These are phyloP conservation scores for Dalbergia cultrata DNA, from an alignment of 306 rosid genomes.

Conservation along the genomic window DNA sequence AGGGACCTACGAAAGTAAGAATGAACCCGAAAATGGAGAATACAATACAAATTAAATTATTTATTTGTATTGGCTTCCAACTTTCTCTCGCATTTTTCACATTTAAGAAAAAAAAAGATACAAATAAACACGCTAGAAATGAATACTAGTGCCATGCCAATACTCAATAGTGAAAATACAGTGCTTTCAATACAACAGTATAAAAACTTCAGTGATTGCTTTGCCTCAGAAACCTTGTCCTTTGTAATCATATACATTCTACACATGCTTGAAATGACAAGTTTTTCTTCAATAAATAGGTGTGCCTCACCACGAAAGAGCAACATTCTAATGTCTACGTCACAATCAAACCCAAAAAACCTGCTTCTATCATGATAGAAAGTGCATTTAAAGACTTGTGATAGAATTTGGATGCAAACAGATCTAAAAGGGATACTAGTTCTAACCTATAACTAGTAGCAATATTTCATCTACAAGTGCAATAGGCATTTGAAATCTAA, in stretches of 20 bases:
- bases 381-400: not conserved
- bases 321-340: constrained; percentile 5
- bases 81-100: too few species aligned
- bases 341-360: constrained; percentile 32
- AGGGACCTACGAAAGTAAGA: too few species aligned
- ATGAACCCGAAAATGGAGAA: too few species aligned
- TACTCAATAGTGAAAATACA: too few species aligned
- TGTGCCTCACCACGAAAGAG: constrained; percentile 10
- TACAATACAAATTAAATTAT: constrained; percentile 18
- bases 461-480: not conserved
- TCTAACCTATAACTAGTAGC: constrained; percentile 43
- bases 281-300: constrained; percentile 21
- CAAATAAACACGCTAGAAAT: too few species aligned
- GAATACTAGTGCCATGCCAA: too few species aligned
- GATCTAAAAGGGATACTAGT: constrained; percentile 29
- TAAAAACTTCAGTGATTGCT: not conserved
- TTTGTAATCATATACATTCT: not conserved
- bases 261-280: constrained; percentile 3
- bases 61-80: not conserved
- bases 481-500: constrained; percentile 20
- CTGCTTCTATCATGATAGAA: not conserved
- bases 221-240: constrained; percentile 2
- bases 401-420: too few species aligned
- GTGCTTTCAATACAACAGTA: not conserved
- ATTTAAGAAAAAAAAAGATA: too few species aligned